These are phyloP conservation scores for Heimioporus sp. DNA, from an alignment of 768 basidiomycete genomes.

Conservation along the genomic window DNA sequence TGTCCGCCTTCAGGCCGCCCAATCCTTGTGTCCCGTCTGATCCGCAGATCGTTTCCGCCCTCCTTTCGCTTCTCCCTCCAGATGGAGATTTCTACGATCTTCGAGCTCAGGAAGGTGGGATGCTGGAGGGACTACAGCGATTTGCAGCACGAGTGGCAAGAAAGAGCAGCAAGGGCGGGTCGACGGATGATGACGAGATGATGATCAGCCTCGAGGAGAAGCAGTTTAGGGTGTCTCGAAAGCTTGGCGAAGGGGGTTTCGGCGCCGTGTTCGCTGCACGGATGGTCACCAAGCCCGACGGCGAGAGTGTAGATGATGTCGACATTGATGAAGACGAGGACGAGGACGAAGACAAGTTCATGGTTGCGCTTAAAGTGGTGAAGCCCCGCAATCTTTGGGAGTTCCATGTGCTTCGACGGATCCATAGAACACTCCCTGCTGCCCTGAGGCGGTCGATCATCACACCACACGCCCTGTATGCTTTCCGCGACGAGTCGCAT, in stretches of 20 bases:
- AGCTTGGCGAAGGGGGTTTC: conserved; percentile 96
- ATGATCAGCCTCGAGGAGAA: conserved; percentile 61
- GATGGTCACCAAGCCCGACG: conserved; percentile 44
- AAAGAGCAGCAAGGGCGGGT: conserved; percentile 32
- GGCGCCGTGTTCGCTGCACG: conserved; percentile 91
- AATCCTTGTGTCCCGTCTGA: conserved; percentile 92
- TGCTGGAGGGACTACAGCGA: conserved; percentile 71
- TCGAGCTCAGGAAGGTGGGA: conserved; percentile 48
- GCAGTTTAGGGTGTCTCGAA: conserved; percentile 71
- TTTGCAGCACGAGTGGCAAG: conserved; percentile 50
- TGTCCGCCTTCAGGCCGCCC: conserved; percentile 65
- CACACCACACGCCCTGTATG: conserved; percentile 74
- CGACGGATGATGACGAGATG: conserved; percentile 40
- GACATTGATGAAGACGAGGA: conserved; percentile 49
- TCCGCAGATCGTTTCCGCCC: conserved; percentile 53
- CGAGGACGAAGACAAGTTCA: conserved; percentile 51
- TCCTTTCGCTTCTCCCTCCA: conserved; percentile 62
- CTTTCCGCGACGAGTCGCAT: conserved; percentile 86
- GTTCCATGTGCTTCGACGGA: conserved; percentile 75
- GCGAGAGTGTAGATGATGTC: conserved; percentile 41
- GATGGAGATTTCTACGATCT: conserved; percentile 65
- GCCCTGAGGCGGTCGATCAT: conserved; percentile 67
- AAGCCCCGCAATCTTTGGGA: conserved; percentile 91
- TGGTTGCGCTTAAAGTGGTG: conserved; percentile 90
- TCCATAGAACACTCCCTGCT: conserved; percentile 66